Percentiles rank a stretch among this genome's conserved stretches.
These are phyloP conservation scores for Jackrogersella minutella DNA, from an alignment of 495 filamentous ascomycete species.

Conservation along the genomic window DNA sequence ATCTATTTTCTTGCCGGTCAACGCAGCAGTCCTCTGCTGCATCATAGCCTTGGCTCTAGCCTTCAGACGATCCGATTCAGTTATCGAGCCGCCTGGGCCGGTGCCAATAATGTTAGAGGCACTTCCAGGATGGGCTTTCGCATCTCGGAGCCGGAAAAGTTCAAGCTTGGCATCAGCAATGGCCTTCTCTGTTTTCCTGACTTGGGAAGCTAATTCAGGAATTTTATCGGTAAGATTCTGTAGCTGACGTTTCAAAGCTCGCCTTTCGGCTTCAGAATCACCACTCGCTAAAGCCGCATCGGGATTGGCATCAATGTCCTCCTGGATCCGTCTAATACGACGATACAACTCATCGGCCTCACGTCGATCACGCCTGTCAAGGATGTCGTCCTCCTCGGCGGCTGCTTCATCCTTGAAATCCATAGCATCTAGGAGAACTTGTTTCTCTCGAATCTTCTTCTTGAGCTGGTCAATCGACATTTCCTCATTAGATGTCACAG, in stretches of 20 bases:
- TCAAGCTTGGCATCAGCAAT: constrained; percentile 95
- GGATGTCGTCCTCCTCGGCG: constrained; percentile 87
- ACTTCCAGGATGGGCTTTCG: constrained; percentile 86
- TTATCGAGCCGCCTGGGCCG: constrained; percentile 88
- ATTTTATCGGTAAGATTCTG: constrained; percentile 88
- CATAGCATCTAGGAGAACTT: constrained; percentile 94
- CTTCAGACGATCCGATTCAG: constrained; percentile 93
- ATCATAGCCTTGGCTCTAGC: constrained; percentile 96
- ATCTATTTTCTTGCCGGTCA: constrained; percentile 81
- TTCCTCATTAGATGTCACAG: constrained; percentile 77
- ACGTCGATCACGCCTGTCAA: constrained; percentile 88
- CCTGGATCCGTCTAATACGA: constrained; percentile 91
- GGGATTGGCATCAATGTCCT: constrained; percentile 94
- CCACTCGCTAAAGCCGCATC: constrained; percentile 74
- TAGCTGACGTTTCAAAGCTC: constrained; percentile 85
- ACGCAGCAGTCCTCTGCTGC: constrained; percentile 93
- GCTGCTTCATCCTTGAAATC: constrained; percentile 94
- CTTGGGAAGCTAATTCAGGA: constrained; percentile 89
- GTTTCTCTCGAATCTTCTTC: constrained; percentile 95
- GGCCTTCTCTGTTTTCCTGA: constrained; percentile 86
- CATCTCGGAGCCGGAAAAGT: constrained; percentile 91
- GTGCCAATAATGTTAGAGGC: constrained; percentile 88
- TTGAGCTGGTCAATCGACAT: constrained; percentile 83
- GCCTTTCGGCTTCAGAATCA: constrained; percentile 86
- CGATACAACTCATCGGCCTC: constrained; percentile 95